These are phyloP conservation scores for Psilocybe subaeruginosa DNA, from an alignment of 768 basidiomycete genomes.

Conservation along the genomic window DNA sequence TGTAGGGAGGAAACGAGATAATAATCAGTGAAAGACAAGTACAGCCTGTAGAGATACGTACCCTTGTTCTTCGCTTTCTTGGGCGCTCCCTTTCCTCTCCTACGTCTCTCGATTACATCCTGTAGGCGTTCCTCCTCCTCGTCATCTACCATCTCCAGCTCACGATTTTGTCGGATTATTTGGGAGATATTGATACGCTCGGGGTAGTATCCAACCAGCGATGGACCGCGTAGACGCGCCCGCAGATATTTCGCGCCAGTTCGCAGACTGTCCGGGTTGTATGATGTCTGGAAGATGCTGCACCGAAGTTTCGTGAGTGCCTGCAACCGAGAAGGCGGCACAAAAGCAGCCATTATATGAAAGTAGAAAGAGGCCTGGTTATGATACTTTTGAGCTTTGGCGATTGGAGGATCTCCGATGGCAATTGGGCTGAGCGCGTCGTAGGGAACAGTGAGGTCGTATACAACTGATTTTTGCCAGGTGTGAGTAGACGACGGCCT, in stretches of 20 bases:
- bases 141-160: slow-evolving; percentile 62
- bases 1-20: slow-evolving; percentile 9
- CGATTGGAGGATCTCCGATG: not conserved
- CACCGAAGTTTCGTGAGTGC: slow-evolving; percentile 68
- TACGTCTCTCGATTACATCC: slow-evolving; percentile 70
- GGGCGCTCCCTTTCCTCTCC: slow-evolving; percentile 82
- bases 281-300: slow-evolving; percentile 82
- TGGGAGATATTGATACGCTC: slow-evolving; percentile 55
- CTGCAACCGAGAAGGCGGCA: slow-evolving; percentile 11
- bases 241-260: slow-evolving; percentile 94
- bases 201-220: slow-evolving; percentile 87
- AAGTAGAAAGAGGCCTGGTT: not conserved
- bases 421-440: not conserved
- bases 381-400: not conserved
- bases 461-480: not conserved
- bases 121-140: slow-evolving; percentile 68
- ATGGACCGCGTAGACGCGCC: slow-evolving; percentile 78
- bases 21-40: not conserved
- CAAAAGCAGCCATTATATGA: slow-evolving; percentile 31
- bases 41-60: slow-evolving; percentile 31
- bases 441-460: not conserved
- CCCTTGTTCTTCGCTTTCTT: slow-evolving; percentile 77
- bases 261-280: slow-evolving; percentile 80
- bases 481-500: not conserved
- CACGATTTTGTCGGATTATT: slow-evolving; percentile 54